phyloP scores from a whole-genome alignment of 2,329 filamentous ascomycete genomes.

The Cadophora sp. region DNA sequence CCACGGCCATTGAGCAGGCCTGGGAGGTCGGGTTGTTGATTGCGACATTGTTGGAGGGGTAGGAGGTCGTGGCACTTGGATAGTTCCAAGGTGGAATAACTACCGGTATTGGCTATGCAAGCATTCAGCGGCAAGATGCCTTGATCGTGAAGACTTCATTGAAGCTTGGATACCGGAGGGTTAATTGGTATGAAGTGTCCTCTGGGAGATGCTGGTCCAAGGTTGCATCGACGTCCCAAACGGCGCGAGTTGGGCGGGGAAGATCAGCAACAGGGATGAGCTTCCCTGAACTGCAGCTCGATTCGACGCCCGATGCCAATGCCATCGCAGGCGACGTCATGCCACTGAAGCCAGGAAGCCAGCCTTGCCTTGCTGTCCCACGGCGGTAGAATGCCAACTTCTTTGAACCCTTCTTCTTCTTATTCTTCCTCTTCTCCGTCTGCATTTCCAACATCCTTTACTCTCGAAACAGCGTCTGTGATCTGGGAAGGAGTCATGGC shows the following conservation, averaged over 20 bases:
- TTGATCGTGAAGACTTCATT: not conserved
- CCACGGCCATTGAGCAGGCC: slow-evolving; percentile 38
- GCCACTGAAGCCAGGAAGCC: not conserved
- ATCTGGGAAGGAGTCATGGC: slow-evolving; percentile 36
- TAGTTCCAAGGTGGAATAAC: not conserved
- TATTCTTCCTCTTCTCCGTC: slow-evolving; percentile 21
- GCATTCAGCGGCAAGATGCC: slow-evolving; percentile 1
- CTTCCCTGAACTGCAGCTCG: slow-evolving; percentile 14
- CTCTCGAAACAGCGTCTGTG: slow-evolving; percentile 19
- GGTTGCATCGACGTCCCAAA: not conserved
- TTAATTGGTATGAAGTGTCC: not conserved
- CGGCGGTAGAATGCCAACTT: slow-evolving; percentile 28
- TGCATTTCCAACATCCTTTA: slow-evolving; percentile 16
- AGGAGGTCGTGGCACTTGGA: not conserved
- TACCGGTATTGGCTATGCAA: slow-evolving; percentile 4
- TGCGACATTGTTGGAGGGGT: slow-evolving; percentile 2
- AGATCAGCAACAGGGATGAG: slow-evolving; percentile 27
- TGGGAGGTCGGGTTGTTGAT: slow-evolving; percentile 13
- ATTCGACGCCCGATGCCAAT: not conserved
- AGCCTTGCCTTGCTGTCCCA: slow-evolving; percentile 5
- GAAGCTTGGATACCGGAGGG: not conserved
- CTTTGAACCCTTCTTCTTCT: slow-evolving; percentile 2
- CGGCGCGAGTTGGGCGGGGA: slow-evolving; percentile 4
- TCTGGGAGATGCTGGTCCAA: not conserved
- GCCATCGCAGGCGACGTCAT: slow-evolving; percentile 29